phyloP scores from a whole-genome alignment of 768 basidiomycete genomes.

The Podaxis sp. region DNA sequence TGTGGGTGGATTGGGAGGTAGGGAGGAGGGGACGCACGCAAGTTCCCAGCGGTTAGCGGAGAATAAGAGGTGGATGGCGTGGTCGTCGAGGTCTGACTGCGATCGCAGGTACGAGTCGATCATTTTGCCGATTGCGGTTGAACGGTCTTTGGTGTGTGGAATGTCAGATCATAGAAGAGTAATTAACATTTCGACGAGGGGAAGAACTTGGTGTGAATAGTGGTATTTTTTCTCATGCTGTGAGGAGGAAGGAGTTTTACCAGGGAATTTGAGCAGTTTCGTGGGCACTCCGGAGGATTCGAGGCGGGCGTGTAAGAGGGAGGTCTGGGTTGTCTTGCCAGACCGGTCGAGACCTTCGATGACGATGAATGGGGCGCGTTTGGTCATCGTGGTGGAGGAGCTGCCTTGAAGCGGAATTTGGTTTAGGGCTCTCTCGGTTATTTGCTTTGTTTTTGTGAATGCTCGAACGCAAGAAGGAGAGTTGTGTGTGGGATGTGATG shows the following conservation, averaged over 20 bases:
- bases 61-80: conserved; percentile 90
- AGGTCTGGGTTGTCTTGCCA: conserved; percentile 90
- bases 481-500: no score
- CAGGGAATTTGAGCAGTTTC: conserved; percentile 84
- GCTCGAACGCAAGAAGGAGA: background rate
- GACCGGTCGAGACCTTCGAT: conserved; percentile 95
- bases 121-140: conserved; percentile 88
- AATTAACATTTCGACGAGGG: background rate
- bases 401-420: background rate
- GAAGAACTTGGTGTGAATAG: background rate
- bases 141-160: conserved; percentile 61
- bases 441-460: background rate
- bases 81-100: conserved; percentile 86
- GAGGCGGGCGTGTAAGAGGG: conserved; percentile 56
- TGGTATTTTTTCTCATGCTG: background rate
- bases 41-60: conserved; percentile 97
- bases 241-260: conserved; percentile 40
- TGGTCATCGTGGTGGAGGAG: background rate
- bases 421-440: background rate
- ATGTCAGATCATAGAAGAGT: background rate
- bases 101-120: conserved; percentile 91
- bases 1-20: background rate
- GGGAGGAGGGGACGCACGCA: conserved; percentile 48
- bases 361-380: conserved; percentile 83
- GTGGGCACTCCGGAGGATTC: conserved; percentile 44